Evolutionary conservation across 345 rosid species (phyloP).

Genomic region (Bretschneidera sinensis): DNA sequence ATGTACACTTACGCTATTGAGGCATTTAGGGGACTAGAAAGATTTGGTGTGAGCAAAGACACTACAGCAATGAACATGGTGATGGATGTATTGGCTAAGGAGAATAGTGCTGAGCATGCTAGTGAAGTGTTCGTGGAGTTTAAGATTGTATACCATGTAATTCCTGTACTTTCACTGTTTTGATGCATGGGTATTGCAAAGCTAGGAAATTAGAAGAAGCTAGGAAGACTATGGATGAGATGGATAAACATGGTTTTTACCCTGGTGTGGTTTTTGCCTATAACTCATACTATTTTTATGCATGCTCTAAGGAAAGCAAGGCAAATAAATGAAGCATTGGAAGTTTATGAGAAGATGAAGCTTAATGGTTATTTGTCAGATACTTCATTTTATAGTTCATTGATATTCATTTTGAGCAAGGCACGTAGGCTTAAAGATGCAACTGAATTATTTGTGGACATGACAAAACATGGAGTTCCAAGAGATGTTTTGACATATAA

Average conservation of each 20-base stretch:
- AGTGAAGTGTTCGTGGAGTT: slow-evolving; percentile 37
- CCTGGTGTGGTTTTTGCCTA: slow-evolving; percentile 51
- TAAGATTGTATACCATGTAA: slow-evolving; percentile 31
- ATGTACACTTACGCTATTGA: slow-evolving; percentile 53
- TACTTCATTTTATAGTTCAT: slow-evolving; percentile 57
- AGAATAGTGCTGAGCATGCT: slow-evolving; percentile 65
- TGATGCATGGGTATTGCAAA: slow-evolving; percentile 81
- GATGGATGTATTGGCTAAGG: slow-evolving; percentile 82
- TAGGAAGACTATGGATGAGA: slow-evolving; percentile 44
- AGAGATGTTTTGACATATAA: slow-evolving; percentile 46
- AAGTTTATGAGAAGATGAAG: slow-evolving; percentile 71
- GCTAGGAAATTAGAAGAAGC: slow-evolving; percentile 58
- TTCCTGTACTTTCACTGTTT: slow-evolving; percentile 42
- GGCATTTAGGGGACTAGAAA: slow-evolving; percentile 50
- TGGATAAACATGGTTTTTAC: slow-evolving; percentile 42
- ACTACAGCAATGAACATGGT: slow-evolving; percentile 43
- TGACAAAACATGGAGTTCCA: slow-evolving; percentile 57
- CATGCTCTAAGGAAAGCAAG: slow-evolving; percentile 69
- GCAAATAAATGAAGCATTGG: slow-evolving; percentile 58
- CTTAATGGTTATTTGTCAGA: slow-evolving; percentile 56
- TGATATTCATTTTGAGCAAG: slow-evolving; percentile 56
- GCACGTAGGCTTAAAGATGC: slow-evolving; percentile 72
- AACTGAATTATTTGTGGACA: slow-evolving; percentile 64
- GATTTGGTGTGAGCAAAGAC: slow-evolving; percentile 46
- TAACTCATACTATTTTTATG: slow-evolving; percentile 65